Evolutionary conservation across 73 alveolate species (phyloP), one percentile per base, ranked within the genome.

Genomic region (Stentor roeselii): DNA sequence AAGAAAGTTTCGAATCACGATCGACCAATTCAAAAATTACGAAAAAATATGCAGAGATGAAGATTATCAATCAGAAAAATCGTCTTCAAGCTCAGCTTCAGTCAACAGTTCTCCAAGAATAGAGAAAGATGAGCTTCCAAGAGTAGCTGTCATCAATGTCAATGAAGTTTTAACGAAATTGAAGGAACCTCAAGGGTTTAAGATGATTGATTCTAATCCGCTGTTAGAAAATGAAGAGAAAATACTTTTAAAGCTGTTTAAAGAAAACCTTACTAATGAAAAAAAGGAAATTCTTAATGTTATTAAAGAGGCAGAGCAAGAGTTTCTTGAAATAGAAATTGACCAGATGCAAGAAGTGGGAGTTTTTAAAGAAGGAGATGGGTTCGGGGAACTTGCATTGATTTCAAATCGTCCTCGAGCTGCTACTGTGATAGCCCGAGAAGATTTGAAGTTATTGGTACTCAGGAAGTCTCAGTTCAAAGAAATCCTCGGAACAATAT

Each of bases 341-440:
- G 80, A 67, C 2, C 2, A 0, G 42, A 27, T 67, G 34, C 2
- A 21, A 21, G 21, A 78, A 40, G 78, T 78, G 21, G 82, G 75
- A 3, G 1, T 59, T 21, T 0, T 78, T 11, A 36, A 36, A 1
- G 34, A 60, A 39, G 89, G 93, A 4, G 92, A 59, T 42, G 82
- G 74, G 59, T 90, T 90, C 58, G 93, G 95, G 27, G 95, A 90
- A 83, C 84, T 87, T 21, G 87, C 91, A 76, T 67, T 90, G 42
- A 87, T 90, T 14, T 85, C 76, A 74, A 86, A 87, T n/a, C 88
- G 87, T 37, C 92, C 88, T 87, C 78, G 91, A 76, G 93, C 95
- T 30, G 91, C 92, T n/a, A 83, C 92, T 39, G 42, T 87, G 76
- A 42, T 83, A 30, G 90, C 93, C 34, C 31, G 39, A 3, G 89